phyloP scores from a whole-genome alignment of 2,329 filamentous ascomycete species.

The Pseudogymnoascus sp. region DNA sequence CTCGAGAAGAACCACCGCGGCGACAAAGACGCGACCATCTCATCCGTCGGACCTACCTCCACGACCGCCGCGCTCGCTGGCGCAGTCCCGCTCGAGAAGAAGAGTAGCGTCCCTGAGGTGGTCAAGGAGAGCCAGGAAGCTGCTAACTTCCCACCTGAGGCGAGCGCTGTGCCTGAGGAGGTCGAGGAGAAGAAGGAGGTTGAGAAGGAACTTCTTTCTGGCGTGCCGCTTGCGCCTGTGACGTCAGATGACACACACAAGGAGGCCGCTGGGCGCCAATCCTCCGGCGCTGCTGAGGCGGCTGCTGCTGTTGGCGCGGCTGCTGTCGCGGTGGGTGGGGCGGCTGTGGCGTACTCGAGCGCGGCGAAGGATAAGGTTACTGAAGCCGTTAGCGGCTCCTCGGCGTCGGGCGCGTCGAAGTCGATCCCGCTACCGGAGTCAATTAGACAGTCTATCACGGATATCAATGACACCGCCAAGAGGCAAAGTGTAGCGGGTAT shows the following conservation, averaged over 20 bases:
- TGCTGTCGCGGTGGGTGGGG: slow-evolving; percentile 37
- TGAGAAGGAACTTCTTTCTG: slow-evolving; percentile 62
- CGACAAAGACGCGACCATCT: slow-evolving; percentile 28
- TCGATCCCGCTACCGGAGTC: slow-evolving; percentile 44
- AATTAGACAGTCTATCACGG: slow-evolving; percentile 45
- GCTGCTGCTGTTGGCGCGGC: slow-evolving; percentile 37
- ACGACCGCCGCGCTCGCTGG: slow-evolving; percentile 37
- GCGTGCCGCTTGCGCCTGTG: slow-evolving; percentile 53
- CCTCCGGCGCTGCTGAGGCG: slow-evolving; percentile 37
- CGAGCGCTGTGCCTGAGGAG: slow-evolving; percentile 56
- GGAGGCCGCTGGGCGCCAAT: slow-evolving; percentile 30
- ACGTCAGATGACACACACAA: slow-evolving; percentile 51
- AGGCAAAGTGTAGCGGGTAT: slow-evolving; percentile 28
- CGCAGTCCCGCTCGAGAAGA: slow-evolving; percentile 35
- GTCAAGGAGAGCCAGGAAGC: slow-evolving; percentile 67
- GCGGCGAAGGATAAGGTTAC: slow-evolving; percentile 22
- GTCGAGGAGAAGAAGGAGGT: slow-evolving; percentile 65
- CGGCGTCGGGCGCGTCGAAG: slow-evolving; percentile 32
- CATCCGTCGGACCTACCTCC: slow-evolving; percentile 41
- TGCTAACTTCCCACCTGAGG: slow-evolving; percentile 58
- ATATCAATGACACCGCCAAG: slow-evolving; percentile 38
- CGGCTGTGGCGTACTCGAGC: slow-evolving; percentile 35
- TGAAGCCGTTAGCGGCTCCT: slow-evolving; percentile 33
- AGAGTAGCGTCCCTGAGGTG: slow-evolving; percentile 48
- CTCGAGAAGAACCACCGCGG: slow-evolving; percentile 25